Evolutionary conservation across 2,329 filamentous ascomycete genomes (phyloP), one percentile per base, ranked within the genome.

Genomic region (Coniochaeta ligniaria): DNA sequence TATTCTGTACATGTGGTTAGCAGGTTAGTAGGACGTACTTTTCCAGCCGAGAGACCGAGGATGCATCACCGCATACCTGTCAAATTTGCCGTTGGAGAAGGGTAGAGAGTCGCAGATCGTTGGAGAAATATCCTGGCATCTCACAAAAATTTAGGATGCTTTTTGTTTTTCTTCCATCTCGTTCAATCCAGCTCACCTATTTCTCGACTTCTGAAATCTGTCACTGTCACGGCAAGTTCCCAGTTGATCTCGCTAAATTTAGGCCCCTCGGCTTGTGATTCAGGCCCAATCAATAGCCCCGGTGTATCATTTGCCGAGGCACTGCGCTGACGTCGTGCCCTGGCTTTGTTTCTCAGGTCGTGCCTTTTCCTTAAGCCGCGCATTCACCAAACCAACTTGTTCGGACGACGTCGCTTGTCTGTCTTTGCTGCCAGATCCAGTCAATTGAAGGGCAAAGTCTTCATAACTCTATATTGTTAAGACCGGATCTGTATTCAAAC

Each of bases 261-360:
- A 31, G 28, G 28, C 28, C 28, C 28, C 28, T 43, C 6, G 6
- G 47, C 47, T 52, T 52, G 47, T 52, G 47, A 52, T 52, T 22
- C 5, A 24, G 47, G 31, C 47, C 47, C 47, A 31, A 31, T 52
- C 24, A 52, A 36, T 6, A 16, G 24, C 24, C 47, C 47, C 47
- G 47, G 47, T 52, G 47, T 56, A 56, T 56, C 33, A 12, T 56
- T 56, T 56, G 54, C 54, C 54, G 54, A 56, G 54, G 54, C 38
- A 20, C 54, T 31, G 17, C 22, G 7, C 31, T 38, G 54, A 56
- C 54, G 54, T 56, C 54, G 54, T 35, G 52, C 6, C 52, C 35
- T 22, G 52, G 52, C 6, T 26, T 55, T 22, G 52, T 47, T 47
- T 12, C 43, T 3, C 43, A 4, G 33, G 20, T 38, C 2, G 31